Evolutionary conservation across 2,329 filamentous ascomycete genomes (phyloP), one percentile per base, ranked within the genome.

Genomic region (Arthrocladium fulminans): DNA sequence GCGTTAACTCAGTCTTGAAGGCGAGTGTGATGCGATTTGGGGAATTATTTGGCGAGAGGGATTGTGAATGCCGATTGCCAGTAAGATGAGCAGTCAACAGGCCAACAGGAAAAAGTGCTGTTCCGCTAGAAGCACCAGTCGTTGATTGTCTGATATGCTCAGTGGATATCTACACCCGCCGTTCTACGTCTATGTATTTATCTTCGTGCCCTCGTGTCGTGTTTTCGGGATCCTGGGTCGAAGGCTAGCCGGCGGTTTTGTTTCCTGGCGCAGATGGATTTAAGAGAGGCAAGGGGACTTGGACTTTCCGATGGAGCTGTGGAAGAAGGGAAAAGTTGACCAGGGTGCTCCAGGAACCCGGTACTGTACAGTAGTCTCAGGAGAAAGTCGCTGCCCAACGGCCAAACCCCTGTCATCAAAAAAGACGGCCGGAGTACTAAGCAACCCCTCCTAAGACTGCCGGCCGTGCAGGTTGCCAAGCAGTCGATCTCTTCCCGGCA

Each of bases 11-110:
- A n/a, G 8, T 19, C 24, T 23, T n/a, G 19, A 25, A 5, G 3
- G 19, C 10, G 10, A 27, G 19, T 42, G 39, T 42, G 39, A 25
- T 42, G 39, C 27, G 39, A 42, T 42, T 15, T 42, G 39, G 39
- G 15, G n/a, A 19, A 22, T 40, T 10, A 35, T 35, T 27, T 42
- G 19, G 39, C 39, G 22, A 24, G 13, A 42, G 39, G 24, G 22
- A 27, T 42, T 42, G 39, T 42, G 19, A 23, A 42, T 25, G 39
- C 39, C 19, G 37, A 9, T 42, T 42, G 22, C 39, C 39, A 42
- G 39, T 25, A 23, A 42, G 15, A 42, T 42, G 3, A 7, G 27
- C 20, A 24, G 32, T 35, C 32, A 35, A 35, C 32, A 35, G 13
- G 13, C 27, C 13, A 7, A 29, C n/a, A 29, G 32, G 10, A 7